phyloP scores from a whole-genome alignment of 2,329 filamentous ascomycete species.

The Mariannaea elegans region DNA sequence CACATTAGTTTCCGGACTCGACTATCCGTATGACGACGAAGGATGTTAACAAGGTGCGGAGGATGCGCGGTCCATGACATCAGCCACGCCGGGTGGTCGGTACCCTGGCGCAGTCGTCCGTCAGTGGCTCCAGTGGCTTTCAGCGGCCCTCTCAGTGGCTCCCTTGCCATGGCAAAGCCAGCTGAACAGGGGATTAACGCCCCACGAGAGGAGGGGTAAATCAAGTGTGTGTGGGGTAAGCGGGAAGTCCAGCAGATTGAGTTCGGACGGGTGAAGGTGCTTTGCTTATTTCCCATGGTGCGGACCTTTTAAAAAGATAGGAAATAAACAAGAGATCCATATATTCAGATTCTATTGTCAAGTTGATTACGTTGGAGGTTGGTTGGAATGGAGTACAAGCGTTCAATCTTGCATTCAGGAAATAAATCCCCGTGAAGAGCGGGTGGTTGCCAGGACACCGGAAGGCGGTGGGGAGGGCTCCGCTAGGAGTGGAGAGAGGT shows the following conservation, averaged over 20 bases:
- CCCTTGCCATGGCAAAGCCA: conserved; percentile 31
- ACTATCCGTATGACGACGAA: too few species aligned
- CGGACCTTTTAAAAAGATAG: background rate
- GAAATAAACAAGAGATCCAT: background rate
- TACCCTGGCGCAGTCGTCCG: conserved; percentile 24
- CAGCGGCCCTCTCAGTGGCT: too few species aligned
- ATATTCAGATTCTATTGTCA: background rate
- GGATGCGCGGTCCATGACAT: conserved; percentile 40
- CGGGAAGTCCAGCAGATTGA: background rate
- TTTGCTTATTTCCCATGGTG: too few species aligned
- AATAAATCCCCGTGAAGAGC: background rate
- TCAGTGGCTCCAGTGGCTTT: conserved; percentile 34
- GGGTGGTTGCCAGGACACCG: conserved; percentile 16
- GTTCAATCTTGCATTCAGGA: conserved; percentile 7
- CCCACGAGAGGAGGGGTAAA: conserved; percentile 10
- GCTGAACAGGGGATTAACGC: conserved; percentile 35
- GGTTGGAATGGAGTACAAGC: background rate
- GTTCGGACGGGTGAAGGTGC: background rate
- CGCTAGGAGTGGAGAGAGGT: conserved; percentile 5
- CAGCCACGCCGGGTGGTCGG: conserved; percentile 27
- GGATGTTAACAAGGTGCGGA: background rate
- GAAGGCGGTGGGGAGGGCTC: conserved; percentile 11
- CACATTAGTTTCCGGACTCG: too few species aligned
- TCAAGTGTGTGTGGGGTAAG: conserved; percentile 23
- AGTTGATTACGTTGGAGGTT: background rate